Percentiles rank a stretch among this genome's conserved stretches.
These are phyloP conservation scores for Collybiopsis confluens DNA, from an alignment of 768 basidiomycete genomes.

Conservation along the genomic window DNA sequence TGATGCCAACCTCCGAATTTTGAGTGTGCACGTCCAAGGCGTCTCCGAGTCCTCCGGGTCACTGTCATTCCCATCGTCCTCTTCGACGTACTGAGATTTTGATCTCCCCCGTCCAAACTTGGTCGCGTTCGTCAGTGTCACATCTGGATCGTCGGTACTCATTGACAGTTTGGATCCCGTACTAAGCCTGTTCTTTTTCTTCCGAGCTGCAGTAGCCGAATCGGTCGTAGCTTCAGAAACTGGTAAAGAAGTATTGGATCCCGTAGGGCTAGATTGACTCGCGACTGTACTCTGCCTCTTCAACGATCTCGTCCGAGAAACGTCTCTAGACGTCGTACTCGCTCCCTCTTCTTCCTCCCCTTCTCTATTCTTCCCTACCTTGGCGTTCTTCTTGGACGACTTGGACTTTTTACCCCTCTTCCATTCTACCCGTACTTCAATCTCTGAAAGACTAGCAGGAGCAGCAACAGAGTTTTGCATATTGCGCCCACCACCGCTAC, in stretches of 20 bases:
- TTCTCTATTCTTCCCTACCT: conserved; percentile 18
- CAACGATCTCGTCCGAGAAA: neutral
- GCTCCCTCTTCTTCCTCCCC: conserved; percentile 20
- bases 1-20: conserved; percentile 51
- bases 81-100: conserved; percentile 15
- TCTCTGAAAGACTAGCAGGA: conserved; percentile 29
- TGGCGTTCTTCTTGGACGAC: conserved; percentile 14
- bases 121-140: neutral
- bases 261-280: neutral
- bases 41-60: conserved; percentile 97
- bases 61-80: conserved; percentile 70
- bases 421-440: conserved; percentile 84
- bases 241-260: conserved; percentile 3
- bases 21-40: conserved; percentile 89
- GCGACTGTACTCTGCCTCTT: neutral
- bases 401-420: conserved; percentile 39
- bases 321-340: conserved; percentile 10
- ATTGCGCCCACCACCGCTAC: conserved; percentile 10
- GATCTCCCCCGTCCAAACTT: neutral
- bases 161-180: neutral
- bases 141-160: neutral
- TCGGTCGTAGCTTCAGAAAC: neutral
- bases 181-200: neutral
- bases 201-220: neutral
- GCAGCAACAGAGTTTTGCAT: conserved; percentile 9